Conservation (phyloP, 768 basidiomycete species). For the Podaxis sp. region DNA sequence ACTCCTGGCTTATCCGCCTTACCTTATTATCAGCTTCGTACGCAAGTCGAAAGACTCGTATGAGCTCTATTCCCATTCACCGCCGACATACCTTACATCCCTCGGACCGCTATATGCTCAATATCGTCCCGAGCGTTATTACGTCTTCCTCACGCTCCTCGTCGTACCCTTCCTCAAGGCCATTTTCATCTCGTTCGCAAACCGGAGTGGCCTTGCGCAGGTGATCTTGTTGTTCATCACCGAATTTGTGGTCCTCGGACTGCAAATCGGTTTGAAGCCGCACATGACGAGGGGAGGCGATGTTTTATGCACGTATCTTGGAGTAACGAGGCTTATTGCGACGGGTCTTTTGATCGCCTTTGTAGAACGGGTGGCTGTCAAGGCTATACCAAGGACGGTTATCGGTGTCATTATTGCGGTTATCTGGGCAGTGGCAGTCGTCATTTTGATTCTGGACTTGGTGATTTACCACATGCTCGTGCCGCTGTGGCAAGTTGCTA, state of each 20-base stretch:
- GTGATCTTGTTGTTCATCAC: constrained; percentile 64
- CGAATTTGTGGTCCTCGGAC: constrained; percentile 60
- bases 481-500: constrained; percentile 24
- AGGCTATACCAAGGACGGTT: constrained; percentile 77
- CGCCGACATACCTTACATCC: constrained; percentile 33
- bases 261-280: constrained; percentile 57
- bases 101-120: constrained; percentile 65
- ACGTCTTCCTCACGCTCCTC: constrained; percentile 61
- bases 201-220: constrained; percentile 63
- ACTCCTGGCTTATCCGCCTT: constrained; percentile 47
- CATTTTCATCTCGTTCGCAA: constrained; percentile 67
- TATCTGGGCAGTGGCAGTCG: constrained; percentile 67
- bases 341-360: constrained; percentile 79
- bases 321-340: constrained; percentile 65
- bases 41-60: constrained; percentile 24
- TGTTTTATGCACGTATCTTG: constrained; percentile 65
- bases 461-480: constrained; percentile 47
- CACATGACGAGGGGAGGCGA: constrained; percentile 69
- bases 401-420: constrained; percentile 77
- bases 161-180: constrained; percentile 64
- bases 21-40: constrained; percentile 50
- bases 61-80: constrained; percentile 31
- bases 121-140: constrained; percentile 67
- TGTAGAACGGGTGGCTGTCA: constrained; percentile 58
- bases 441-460: constrained; percentile 70